Conservation (phyloP, 2,329 filamentous ascomycete species). For the Aureobasidium subglaciale region DNA sequence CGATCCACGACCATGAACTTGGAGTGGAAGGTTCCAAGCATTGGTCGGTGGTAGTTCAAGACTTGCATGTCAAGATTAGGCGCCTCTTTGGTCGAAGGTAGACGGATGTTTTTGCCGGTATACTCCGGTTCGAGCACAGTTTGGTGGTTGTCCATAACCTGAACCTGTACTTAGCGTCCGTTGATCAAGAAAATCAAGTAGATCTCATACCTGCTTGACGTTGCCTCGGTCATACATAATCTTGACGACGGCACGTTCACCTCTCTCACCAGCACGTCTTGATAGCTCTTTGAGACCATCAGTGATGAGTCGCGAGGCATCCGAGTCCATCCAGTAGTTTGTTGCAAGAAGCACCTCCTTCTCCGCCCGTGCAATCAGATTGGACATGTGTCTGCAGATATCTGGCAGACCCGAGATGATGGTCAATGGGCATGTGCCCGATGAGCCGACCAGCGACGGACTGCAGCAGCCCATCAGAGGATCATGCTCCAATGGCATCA, state of each 20-base stretch:
- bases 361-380: constrained; percentile 65
- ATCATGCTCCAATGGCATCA: constrained; percentile 49
- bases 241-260: constrained; percentile 58
- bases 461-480: constrained; percentile 48
- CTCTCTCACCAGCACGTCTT: constrained; percentile 51
- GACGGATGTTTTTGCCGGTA: constrained; percentile 44
- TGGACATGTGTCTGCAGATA: constrained; percentile 66
- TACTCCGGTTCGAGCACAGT: constrained; percentile 53
- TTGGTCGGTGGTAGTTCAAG: constrained; percentile 62
- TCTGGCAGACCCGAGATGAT: constrained; percentile 64
- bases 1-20: constrained; percentile 75
- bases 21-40: constrained; percentile 68
- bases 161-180: constrained; percentile 5
- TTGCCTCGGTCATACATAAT: constrained; percentile 69
- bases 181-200: not conserved
- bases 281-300: constrained; percentile 62
- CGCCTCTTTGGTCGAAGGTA: constrained; percentile 59
- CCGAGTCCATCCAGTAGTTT: constrained; percentile 67
- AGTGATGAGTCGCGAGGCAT: constrained; percentile 60
- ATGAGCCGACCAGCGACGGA: constrained; percentile 53
- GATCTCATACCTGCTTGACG: constrained; percentile 45
- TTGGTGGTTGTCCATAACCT: constrained; percentile 57
- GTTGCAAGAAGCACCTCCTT: constrained; percentile 68
- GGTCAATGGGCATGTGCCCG: constrained; percentile 60
- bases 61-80: constrained; percentile 67